Conservation (phyloP, 2,329 filamentous ascomycete genomes). For the Hirsutella minnesotensis region DNA sequence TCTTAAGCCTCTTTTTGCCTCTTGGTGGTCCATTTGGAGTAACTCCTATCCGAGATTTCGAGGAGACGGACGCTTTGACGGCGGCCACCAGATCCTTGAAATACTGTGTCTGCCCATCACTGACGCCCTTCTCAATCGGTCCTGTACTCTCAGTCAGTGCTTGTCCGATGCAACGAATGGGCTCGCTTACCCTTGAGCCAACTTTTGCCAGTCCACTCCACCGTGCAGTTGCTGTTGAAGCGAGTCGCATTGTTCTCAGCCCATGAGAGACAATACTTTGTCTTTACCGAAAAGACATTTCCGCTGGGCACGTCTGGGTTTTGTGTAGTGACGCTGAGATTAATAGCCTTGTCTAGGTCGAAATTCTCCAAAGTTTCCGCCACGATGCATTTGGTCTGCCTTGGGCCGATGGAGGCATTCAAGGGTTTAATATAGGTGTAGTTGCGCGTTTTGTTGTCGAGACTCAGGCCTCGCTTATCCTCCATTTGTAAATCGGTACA, state of each 20-base stretch:
- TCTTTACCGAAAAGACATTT: slow-evolving; percentile 84
- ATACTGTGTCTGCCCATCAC: slow-evolving; percentile 77
- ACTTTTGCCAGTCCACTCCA: slow-evolving; percentile 96
- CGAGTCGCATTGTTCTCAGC: slow-evolving; percentile 75
- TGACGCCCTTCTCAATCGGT: slow-evolving; percentile 90
- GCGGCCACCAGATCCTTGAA: slow-evolving; percentile 68
- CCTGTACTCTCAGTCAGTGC: slow-evolving; percentile 36
- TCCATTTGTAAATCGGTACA: slow-evolving; percentile 79
- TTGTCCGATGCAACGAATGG: background rate
- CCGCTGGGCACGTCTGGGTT: slow-evolving; percentile 93
- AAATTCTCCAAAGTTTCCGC: slow-evolving; percentile 73
- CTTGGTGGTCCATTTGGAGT: slow-evolving; percentile 35
- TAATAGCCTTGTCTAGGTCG: slow-evolving; percentile 79
- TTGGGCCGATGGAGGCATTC: slow-evolving; percentile 72
- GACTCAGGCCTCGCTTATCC: slow-evolving; percentile 66
- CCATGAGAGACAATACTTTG: slow-evolving; percentile 91
- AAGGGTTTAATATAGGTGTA: slow-evolving; percentile 91
- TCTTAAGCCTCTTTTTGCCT: slow-evolving; percentile 51
- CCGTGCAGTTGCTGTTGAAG: slow-evolving; percentile 74
- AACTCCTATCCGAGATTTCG: slow-evolving; percentile 42
- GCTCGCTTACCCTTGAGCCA: slow-evolving; percentile 77
- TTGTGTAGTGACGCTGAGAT: slow-evolving; percentile 70
- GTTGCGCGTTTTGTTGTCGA: slow-evolving; percentile 61
- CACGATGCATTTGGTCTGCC: slow-evolving; percentile 87
- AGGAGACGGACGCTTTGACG: slow-evolving; percentile 60